A percentile compares a stretch with the other conserved stretches of the same genome.
Evolutionary conservation across 305 asterid species (phyloP).

Genomic region (Fraxinus dipetala): DNA sequence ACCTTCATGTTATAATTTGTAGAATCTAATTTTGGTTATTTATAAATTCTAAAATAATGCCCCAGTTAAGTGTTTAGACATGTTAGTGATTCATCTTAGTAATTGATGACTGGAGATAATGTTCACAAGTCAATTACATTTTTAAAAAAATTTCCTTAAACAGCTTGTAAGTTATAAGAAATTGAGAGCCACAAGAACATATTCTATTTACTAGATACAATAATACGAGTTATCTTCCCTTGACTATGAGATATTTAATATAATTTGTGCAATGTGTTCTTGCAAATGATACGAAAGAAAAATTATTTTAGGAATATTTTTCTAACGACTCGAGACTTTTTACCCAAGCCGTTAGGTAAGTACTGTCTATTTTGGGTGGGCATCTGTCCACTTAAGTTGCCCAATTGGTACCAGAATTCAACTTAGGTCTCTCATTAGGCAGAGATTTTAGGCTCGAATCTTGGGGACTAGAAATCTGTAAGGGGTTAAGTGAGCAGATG

Average conservation of each 20-base stretch:
- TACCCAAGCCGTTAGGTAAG: no score
- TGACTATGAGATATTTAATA: not conserved
- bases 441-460: no score
- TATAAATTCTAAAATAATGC: not conserved
- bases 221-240: not conserved
- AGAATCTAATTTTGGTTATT: not conserved
- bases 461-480: no score
- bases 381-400: no score
- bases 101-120: not conserved
- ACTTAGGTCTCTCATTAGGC: no score
- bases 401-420: no score
- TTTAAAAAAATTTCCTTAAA: not conserved
- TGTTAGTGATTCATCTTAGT: not conserved
- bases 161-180: not conserved
- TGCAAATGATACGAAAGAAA: not conserved
- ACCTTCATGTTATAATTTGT: slow-evolving; percentile 5
- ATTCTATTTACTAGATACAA: not conserved
- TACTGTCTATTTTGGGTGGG: no score
- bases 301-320: not conserved
- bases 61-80: not conserved
- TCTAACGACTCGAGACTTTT: no score
- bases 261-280: not conserved
- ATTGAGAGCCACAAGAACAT: not conserved
- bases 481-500: no score
- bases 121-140: not conserved